phyloP scores from a whole-genome alignment of 768 basidiomycete species.

The Mycena belliarum region DNA sequence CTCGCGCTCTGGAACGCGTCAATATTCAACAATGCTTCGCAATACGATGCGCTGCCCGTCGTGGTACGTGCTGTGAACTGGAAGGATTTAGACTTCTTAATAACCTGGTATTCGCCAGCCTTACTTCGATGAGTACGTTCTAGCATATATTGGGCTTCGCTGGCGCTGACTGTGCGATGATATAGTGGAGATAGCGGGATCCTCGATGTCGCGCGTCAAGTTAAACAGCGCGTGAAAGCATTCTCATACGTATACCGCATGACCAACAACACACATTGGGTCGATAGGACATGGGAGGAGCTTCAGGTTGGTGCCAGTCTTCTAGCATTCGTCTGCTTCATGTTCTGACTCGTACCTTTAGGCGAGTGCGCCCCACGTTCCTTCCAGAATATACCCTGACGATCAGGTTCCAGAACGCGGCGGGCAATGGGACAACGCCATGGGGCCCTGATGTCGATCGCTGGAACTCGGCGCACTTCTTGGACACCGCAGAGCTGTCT shows the following conservation, averaged over 20 bases:
- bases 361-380: neutral
- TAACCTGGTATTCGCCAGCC: no score
- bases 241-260: constrained; percentile 89
- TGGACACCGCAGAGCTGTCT: constrained; percentile 88
- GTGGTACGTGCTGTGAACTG: constrained; percentile 33
- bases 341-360: no score
- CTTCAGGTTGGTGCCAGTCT: constrained; percentile 56
- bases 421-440: constrained; percentile 60
- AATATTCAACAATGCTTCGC: constrained; percentile 86
- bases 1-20: constrained; percentile 86
- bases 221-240: constrained; percentile 91
- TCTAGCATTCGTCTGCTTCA: no score
- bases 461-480: constrained; percentile 93
- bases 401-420: constrained; percentile 53
- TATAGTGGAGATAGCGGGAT: constrained; percentile 76
- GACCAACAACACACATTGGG: constrained; percentile 92
- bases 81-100: no score
- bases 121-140: constrained; percentile 63
- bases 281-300: constrained; percentile 83
- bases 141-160: neutral
- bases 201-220: constrained; percentile 83
- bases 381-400: neutral
- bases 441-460: constrained; percentile 69
- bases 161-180: neutral
- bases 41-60: constrained; percentile 62